Percentiles rank a stretch among this genome's conserved stretches.
Evolutionary conservation across 1,284 basidiomycete genomes (phyloP).

Genomic region (Neonothopanus nambi): DNA sequence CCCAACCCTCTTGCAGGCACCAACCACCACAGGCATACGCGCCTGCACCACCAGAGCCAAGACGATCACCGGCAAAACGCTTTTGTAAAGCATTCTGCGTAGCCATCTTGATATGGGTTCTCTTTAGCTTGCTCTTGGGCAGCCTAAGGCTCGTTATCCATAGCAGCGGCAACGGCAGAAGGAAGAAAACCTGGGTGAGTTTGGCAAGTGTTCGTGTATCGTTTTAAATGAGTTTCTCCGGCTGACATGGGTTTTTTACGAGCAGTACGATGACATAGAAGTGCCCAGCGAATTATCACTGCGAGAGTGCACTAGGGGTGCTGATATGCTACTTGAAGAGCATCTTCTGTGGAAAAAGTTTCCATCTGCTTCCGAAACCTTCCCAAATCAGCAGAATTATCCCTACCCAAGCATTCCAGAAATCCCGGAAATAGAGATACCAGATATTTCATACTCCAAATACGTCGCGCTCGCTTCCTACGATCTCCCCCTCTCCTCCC

Average conservation of each 20-base stretch:
- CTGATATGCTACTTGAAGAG: background rate
- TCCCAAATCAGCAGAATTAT: background rate
- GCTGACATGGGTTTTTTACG: background rate
- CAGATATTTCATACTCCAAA: no score
- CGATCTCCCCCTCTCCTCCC: conserved; percentile 36
- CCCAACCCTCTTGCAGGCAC: no score
- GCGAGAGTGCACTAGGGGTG: background rate
- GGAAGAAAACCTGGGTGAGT: no score
- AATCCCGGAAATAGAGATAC: no score
- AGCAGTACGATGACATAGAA: no score
- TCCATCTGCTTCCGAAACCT: background rate
- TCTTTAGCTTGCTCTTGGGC: background rate
- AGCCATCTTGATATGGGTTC: conserved; percentile 12
- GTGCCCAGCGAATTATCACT: background rate
- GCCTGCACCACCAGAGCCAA: background rate
- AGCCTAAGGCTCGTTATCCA: no score
- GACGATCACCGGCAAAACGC: conserved; percentile 3
- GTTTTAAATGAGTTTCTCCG: no score
- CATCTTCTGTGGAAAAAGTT: no score
- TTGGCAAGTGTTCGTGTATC: background rate
- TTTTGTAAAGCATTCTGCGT: conserved; percentile 16
- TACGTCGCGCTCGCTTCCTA: conserved; percentile 26
- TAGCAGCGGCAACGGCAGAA: background rate
- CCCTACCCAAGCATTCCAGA: no score
- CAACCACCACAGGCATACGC: no score